phyloP scores from a whole-genome alignment of 148 eudicot species.

The Cornus suecica region DNA sequence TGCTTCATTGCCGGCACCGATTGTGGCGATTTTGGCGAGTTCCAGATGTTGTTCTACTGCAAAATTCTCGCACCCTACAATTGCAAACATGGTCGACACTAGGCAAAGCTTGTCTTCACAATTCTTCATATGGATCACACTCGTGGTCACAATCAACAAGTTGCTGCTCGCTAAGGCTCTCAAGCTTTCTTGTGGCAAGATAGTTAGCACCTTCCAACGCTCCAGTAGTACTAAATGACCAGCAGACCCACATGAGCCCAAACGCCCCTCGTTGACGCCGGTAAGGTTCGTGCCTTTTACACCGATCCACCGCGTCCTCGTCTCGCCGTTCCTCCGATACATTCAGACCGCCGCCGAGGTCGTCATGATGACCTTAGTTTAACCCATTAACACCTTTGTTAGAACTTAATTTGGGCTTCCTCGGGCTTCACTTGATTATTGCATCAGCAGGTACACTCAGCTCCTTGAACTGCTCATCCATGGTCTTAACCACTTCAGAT shows the following conservation, averaged over 20 bases:
- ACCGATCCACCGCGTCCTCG: slow-evolving; percentile 65
- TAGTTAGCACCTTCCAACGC: slow-evolving; percentile 56
- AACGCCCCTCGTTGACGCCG: slow-evolving; percentile 32
- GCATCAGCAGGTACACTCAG: slow-evolving; percentile 24
- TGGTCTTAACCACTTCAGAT: slow-evolving; percentile 31
- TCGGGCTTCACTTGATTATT: slow-evolving; percentile 35
- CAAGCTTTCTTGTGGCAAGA: slow-evolving; percentile 45
- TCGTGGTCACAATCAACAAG: slow-evolving; percentile 25
- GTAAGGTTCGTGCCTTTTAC: slow-evolving; percentile 47
- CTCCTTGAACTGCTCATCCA: slow-evolving; percentile 24
- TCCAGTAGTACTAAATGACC: slow-evolving; percentile 53
- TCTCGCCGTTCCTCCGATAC: slow-evolving; percentile 79
- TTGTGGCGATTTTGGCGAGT: slow-evolving; percentile 34
- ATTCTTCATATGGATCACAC: too few species aligned
- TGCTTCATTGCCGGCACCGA: slow-evolving; percentile 55
- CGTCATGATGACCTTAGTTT: slow-evolving; percentile 20
- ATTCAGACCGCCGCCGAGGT: slow-evolving; percentile 75
- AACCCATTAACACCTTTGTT: too few species aligned
- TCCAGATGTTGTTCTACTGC: slow-evolving; percentile 61
- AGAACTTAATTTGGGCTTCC: too few species aligned
- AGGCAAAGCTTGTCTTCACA: too few species aligned
- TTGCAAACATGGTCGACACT: too few species aligned
- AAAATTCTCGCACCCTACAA: slow-evolving; percentile 55
- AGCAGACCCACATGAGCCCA: slow-evolving; percentile 62
- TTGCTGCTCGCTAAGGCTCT: slow-evolving; percentile 52